Conservation (phyloP, 2,329 filamentous ascomycete species). For the Fusarium liriodendri region DNA sequence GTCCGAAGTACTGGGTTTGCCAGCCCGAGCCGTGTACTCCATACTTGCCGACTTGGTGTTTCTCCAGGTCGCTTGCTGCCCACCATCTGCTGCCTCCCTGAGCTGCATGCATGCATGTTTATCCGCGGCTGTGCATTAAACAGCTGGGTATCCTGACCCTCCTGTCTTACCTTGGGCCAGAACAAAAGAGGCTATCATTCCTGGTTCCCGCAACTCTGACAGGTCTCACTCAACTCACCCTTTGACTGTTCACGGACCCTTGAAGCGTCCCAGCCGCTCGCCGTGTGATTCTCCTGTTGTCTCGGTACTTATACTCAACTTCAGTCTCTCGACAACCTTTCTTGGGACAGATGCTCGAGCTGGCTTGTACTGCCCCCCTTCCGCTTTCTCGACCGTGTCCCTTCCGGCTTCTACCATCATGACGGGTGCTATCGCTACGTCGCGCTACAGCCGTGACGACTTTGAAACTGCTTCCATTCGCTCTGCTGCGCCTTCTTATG, state of each 20-base stretch:
- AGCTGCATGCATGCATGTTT: conserved; percentile 41
- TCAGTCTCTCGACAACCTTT: conserved; percentile 19
- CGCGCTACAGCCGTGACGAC: conserved; percentile 61
- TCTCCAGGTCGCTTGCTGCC: conserved; percentile 29
- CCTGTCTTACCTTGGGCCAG: conserved; percentile 40
- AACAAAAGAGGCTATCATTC: conserved; percentile 36
- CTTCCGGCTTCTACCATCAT: conserved; percentile 40
- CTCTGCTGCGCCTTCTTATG: conserved; percentile 76
- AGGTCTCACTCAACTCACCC: conserved; percentile 34
- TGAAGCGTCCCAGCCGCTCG: conserved; percentile 28
- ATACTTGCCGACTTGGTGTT: conserved; percentile 14
- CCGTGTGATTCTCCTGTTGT: conserved; percentile 26
- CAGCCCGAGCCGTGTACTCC: conserved; percentile 22
- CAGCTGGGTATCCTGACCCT: conserved; percentile 40
- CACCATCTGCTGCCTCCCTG: conserved; percentile 40
- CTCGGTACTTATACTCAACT: conserved; percentile 28
- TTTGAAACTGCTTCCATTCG: conserved; percentile 75
- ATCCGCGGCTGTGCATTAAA: conserved; percentile 43
- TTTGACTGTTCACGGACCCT: conserved; percentile 25
- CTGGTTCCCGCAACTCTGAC: conserved; percentile 26
- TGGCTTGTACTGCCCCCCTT: conserved; percentile 35
- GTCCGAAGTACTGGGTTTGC: conserved; percentile 21
- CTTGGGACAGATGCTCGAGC: conserved; percentile 39
- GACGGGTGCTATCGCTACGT: conserved; percentile 46
- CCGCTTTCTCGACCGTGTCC: conserved; percentile 30